Evolutionary conservation across 2,329 filamentous ascomycete species (phyloP), one percentile per base, ranked within the genome.

Genomic region (Aschersonia sp.): DNA sequence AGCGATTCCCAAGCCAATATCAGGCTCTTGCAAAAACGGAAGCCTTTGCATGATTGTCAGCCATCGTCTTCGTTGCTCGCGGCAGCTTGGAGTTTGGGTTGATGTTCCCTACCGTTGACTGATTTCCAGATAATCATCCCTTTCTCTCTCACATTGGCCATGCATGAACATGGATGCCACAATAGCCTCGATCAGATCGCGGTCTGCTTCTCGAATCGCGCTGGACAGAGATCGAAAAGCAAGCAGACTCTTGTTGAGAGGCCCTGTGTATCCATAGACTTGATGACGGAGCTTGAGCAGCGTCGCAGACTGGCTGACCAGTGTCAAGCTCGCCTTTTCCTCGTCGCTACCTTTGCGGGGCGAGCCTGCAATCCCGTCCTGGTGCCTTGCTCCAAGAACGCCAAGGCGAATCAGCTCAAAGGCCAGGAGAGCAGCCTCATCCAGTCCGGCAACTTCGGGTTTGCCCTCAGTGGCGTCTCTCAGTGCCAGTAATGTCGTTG

Each of bases 241-340:
- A 42, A 98, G 74, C 47, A 96, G 73, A 55, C 91, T 89, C 64
- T 92, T 84, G 71, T 89, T 95, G 1, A 98, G 74, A 1, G 92
- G 91, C 1, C 92, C 92, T 2, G 91, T 96, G 65, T 96, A 98
- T 31, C 92, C 92, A 55, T 91, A 89, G 3, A 77, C 74, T 56
- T 86, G 78, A 62, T 98, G 92, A 32, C 82, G 79, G 52, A 97
- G 73, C 59, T 85, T 87, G 46, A 89, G 77, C 50, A 97, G 72
- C 47, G 85, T 89, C 10, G 89, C 86, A 51, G 89, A 84, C 40
- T 92, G 84, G 55, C 89, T 92, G 57, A 97, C 81, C 43, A 98
- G 74, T 48, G 92, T 75, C 43, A 89, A 80, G 58, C 83, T 84
- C 32, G 77, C 73, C 61, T 85, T 88, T 54, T 95, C 89, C 41